These are phyloP conservation scores for Exophiala alcalophila DNA, from an alignment of 2,329 filamentous ascomycete genomes.

Conservation along the genomic window DNA sequence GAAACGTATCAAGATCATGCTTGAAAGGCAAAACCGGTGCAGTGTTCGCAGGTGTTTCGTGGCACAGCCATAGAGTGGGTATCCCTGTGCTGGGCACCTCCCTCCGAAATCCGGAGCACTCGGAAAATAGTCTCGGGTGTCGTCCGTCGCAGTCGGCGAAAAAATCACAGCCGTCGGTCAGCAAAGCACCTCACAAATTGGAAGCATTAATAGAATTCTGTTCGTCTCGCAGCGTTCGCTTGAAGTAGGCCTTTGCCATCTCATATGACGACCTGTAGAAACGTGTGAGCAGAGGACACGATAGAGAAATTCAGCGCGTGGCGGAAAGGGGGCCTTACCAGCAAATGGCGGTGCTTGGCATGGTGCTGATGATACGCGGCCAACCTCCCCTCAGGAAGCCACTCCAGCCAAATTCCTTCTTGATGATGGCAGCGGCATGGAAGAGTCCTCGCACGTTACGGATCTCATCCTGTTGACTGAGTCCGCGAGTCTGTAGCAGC, in stretches of 20 bases:
- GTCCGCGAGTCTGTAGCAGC: constrained; percentile 87
- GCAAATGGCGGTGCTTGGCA: constrained; percentile 99
- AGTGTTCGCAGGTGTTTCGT: constrained; percentile 1
- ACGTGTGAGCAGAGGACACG: no score
- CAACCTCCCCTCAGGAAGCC: constrained; percentile 94
- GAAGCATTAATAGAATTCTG: constrained; percentile 18
- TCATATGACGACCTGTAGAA: constrained; percentile 59
- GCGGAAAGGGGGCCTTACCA: constrained; percentile 66
- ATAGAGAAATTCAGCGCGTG: no score
- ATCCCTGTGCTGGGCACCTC: constrained; percentile 12
- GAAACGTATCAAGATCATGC: constrained; percentile 10
- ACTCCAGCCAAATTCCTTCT: constrained; percentile 74
- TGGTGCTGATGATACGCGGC: constrained; percentile 89
- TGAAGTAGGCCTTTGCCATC: constrained; percentile 67
- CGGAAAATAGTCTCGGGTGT: no score
- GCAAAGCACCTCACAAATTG: constrained; percentile 25
- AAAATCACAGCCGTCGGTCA: no score
- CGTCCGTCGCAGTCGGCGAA: no score
- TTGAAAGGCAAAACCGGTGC: constrained; percentile 3
- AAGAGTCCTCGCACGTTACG: constrained; percentile 78
- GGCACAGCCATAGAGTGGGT: constrained; percentile 13
- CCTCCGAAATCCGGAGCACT: not conserved
- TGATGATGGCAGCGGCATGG: constrained; percentile 76
- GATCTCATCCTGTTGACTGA: constrained; percentile 74
- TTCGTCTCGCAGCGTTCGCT: constrained; percentile 38